Conservation (phyloP, 768 basidiomycete genomes). For the Agrocybe praecox region DNA sequence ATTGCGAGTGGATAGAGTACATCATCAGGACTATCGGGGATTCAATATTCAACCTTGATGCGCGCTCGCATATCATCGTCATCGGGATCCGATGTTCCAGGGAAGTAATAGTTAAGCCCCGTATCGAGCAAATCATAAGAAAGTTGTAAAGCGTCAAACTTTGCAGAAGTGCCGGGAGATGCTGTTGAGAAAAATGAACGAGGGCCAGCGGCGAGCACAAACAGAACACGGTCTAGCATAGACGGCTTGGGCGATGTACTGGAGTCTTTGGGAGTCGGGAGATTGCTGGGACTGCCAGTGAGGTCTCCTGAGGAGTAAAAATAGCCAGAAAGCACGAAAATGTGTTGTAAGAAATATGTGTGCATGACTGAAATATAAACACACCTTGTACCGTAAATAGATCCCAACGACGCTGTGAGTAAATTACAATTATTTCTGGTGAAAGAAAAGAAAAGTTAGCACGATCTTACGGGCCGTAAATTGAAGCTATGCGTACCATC, state of each 20-base stretch:
- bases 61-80: constrained; percentile 59
- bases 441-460: too few species aligned
- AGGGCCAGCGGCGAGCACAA: constrained; percentile 53
- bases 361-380: too few species aligned
- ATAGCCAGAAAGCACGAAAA: too few species aligned
- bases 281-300: constrained; percentile 40
- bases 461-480: too few species aligned
- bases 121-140: constrained; percentile 70
- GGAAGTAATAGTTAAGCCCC: constrained; percentile 63
- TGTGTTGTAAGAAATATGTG: too few species aligned
- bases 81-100: constrained; percentile 64
- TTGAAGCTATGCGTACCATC: too few species aligned
- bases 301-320: too few species aligned
- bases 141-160: constrained; percentile 57
- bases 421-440: too few species aligned
- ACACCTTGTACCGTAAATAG: too few species aligned
- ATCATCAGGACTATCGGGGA: constrained; percentile 70
- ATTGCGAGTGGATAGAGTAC: constrained; percentile 74
- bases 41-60: constrained; percentile 49
- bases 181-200: constrained; percentile 51
- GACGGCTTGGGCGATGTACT: constrained; percentile 39
- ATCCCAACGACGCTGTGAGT: too few species aligned
- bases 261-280: constrained; percentile 33
- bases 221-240: constrained; percentile 60
- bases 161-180: constrained; percentile 33